Percentiles rank a stretch among this genome's conserved stretches.
Conservation (phyloP, 768 basidiomycete species). For the Rhodocollybia butyracea region DNA sequence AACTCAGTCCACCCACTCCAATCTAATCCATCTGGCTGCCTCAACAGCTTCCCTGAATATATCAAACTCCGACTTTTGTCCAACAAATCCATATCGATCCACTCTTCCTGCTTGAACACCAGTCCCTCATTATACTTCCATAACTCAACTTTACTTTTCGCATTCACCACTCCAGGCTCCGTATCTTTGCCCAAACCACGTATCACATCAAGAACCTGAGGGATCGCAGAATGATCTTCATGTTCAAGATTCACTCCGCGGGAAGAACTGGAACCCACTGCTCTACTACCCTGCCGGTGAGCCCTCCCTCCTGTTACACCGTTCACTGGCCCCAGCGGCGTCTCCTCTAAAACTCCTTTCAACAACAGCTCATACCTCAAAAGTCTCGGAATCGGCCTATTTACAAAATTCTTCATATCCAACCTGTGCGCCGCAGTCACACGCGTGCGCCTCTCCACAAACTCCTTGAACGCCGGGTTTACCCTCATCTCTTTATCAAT, state of each 20-base stretch:
- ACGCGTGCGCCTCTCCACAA: conserved; percentile 57
- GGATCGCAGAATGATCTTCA: conserved; percentile 51
- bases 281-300: neutral
- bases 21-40: conserved; percentile 76
- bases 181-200: conserved; percentile 82
- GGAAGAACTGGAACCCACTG: neutral
- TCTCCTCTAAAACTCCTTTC: conserved; percentile 74
- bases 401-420: conserved; percentile 92
- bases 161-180: conserved; percentile 80
- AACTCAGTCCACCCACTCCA: conserved; percentile 86
- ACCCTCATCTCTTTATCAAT: conserved; percentile 86
- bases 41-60: conserved; percentile 75
- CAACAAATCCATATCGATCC: conserved; percentile 86
- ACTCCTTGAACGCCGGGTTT: conserved; percentile 75
- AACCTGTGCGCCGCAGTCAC: conserved; percentile 77
- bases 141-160: conserved; percentile 86
- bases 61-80: conserved; percentile 82
- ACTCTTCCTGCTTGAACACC: conserved; percentile 75
- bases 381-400: conserved; percentile 86
- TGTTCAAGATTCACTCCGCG: conserved; percentile 40
- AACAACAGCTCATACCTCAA: conserved; percentile 86
- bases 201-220: conserved; percentile 84
- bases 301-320: too few relatives aligned
- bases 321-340: conserved; percentile 30
- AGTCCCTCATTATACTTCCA: conserved; percentile 83